Conservation (phyloP, 2,329 filamentous ascomycete genomes). For the Didymella keratinophila region DNA sequence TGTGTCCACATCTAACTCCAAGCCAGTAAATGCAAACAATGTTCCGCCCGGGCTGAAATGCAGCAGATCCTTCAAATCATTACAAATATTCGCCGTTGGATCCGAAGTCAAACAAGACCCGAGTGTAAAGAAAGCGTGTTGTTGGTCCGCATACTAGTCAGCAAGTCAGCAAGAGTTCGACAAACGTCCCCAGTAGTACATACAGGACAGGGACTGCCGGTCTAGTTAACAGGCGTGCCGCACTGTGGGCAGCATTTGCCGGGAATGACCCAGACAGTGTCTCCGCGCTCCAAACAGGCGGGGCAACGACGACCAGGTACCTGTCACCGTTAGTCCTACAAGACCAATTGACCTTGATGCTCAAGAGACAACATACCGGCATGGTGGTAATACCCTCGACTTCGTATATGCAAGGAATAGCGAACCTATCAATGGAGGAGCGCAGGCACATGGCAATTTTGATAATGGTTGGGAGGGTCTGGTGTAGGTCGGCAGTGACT, state of each 20-base stretch:
- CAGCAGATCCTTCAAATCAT: slow-evolving; percentile 16
- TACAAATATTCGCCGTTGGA: slow-evolving; percentile 20
- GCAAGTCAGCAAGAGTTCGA: slow-evolving; percentile 9
- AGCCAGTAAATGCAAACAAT: slow-evolving; percentile 33
- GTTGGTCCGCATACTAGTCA: not conserved
- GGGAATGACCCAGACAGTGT: slow-evolving; percentile 52
- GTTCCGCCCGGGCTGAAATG: slow-evolving; percentile 26
- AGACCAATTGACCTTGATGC: not conserved
- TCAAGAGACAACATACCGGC: slow-evolving; percentile 38
- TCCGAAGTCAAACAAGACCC: slow-evolving; percentile 18
- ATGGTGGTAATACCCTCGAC: slow-evolving; percentile 44
- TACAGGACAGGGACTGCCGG: slow-evolving; percentile 4
- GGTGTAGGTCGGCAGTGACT: not conserved
- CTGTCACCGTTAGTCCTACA: slow-evolving; percentile 28
- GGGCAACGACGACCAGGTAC: slow-evolving; percentile 52
- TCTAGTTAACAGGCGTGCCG: slow-evolving; percentile 51
- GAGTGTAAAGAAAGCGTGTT: slow-evolving; percentile 6
- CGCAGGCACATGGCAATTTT: slow-evolving; percentile 39
- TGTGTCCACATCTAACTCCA: slow-evolving; percentile 23
- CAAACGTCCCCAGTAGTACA: not conserved
- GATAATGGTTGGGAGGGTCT: not conserved
- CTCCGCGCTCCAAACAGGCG: slow-evolving; percentile 50
- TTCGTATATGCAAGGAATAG: slow-evolving; percentile 40
- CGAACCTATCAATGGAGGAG: slow-evolving; percentile 34
- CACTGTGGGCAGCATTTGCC: slow-evolving; percentile 52